These are phyloP conservation scores for Fimicolochytrium jonesii DNA, from an alignment of 192 early-diverging fungal species.

Conservation along the genomic window DNA sequence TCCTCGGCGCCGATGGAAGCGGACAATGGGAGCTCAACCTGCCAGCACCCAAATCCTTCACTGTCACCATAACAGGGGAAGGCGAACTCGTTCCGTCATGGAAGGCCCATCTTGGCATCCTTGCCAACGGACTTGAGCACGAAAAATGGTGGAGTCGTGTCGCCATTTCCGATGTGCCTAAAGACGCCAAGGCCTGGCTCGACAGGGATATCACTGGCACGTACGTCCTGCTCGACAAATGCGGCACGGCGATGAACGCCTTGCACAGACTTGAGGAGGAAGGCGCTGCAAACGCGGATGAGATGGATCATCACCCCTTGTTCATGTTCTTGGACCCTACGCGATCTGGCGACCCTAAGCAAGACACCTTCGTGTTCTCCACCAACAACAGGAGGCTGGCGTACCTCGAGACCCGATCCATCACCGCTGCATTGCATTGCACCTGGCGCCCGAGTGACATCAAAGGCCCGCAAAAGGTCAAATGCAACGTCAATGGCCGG, in stretches of 20 bases:
- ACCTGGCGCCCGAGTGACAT: conserved; percentile 30
- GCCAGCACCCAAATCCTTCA: conserved; percentile 27
- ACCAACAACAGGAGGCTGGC: conserved; percentile 19
- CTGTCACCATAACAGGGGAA: conserved; percentile 26
- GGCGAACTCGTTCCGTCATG: conserved; percentile 37
- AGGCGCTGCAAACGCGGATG: neutral
- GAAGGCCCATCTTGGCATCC: conserved; percentile 33
- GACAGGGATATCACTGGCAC: conserved; percentile 31
- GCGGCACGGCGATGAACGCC: conserved; percentile 41
- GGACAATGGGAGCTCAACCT: conserved; percentile 34
- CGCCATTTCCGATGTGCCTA: conserved; percentile 12
- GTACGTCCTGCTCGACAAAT: conserved; percentile 33
- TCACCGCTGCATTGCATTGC: conserved; percentile 26
- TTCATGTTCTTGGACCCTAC: conserved; percentile 42
- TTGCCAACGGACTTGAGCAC: conserved; percentile 24
- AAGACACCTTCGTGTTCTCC: conserved; percentile 42
- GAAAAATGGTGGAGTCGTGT: conserved; percentile 33
- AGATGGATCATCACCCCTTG: conserved; percentile 6
- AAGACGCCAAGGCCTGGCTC: conserved; percentile 9
- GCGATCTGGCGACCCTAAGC: conserved; percentile 13
- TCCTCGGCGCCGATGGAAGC: too few species aligned
- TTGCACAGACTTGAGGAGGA: conserved; percentile 24
- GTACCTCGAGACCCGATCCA: conserved; percentile 27
- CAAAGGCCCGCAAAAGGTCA: conserved; percentile 23
- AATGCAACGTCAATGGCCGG: conserved; percentile 3